Evolutionary conservation across 176 grass and related monocot genomes (phyloP), one percentile per base, ranked within the genome.

Genomic region (Oryza punctata): DNA sequence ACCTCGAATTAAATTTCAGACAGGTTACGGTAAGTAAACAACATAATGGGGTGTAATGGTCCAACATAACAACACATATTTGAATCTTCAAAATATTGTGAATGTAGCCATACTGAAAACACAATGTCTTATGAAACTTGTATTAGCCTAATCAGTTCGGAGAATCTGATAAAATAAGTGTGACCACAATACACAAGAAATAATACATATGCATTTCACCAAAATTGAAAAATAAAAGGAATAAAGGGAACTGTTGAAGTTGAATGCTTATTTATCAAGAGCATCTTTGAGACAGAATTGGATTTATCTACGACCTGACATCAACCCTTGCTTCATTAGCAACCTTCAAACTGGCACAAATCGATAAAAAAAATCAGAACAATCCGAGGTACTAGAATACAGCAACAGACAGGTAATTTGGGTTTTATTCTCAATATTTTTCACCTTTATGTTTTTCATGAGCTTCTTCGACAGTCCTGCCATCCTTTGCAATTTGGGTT

Each of bases 391-490:
- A 64, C 25, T 57, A 28, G 73, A 76, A 82, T 77, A 54, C 83
- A 76, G 59, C 24, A 76, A 35, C 65, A 75, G n/a, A 7, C 32
- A 52, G 52, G 4, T 30, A 66, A 49, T 85, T 75, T 87, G 19
- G 38, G 24, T 73, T 69, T 70, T 16, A 41, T 41, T 41, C 86
- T 72, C 25, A 41, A 73, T 63, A 70, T 3, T 76, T 63, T 83
- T 57, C 66, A 90, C 96, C 85, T 95, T 95, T 18, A 61, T 66
- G 91, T 76, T 77, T 98, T 82, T 98, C 96, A 89, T 98, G 93
- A 70, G 93, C 96, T 94, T 98, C 96, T 87, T 98, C 89, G 65
- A 98, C 87, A 65, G 93, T 90, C 74, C 92, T 94, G 19, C 96
- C 93, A 94, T 98, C 96, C 49, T 94, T 95, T 88, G 40, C 10